A percentile compares a stretch with the other conserved stretches of the same genome.
phyloP scores from a whole-genome alignment of 1,284 basidiomycete species.

The Microbotryomycetes sp. region DNA sequence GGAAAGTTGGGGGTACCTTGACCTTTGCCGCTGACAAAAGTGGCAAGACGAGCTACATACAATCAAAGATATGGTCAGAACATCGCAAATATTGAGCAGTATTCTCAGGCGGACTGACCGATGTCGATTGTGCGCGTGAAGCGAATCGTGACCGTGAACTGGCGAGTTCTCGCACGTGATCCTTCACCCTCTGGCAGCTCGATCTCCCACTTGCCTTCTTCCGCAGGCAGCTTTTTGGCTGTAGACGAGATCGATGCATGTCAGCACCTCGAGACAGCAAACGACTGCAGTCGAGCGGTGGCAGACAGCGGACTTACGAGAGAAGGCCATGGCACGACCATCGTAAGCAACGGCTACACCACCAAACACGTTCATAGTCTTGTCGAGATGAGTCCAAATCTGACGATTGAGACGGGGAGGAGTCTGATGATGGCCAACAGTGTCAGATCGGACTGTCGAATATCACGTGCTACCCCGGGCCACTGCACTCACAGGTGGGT shows the following conservation, averaged over 20 bases:
- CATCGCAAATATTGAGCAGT: too few species aligned
- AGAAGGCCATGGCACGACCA: conserved; percentile 10
- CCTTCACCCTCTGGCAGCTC: conserved; percentile 7
- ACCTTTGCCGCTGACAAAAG: conserved; percentile 4
- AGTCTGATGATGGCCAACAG: neutral
- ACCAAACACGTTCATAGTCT: neutral
- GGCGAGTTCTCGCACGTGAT: neutral
- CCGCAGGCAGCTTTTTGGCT: conserved; percentile 6
- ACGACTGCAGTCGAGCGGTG: neutral
- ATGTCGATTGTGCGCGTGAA: conserved; percentile 15
- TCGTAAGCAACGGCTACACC: conserved; percentile 8
- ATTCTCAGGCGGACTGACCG: neutral
- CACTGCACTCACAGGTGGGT: neutral
- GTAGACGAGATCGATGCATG: neutral
- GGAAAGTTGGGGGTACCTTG: too few species aligned
- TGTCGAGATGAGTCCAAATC: neutral
- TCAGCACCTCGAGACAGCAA: neutral
- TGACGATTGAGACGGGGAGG: conserved; percentile 3
- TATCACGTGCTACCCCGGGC: neutral
- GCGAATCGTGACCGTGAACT: neutral
- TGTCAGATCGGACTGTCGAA: neutral
- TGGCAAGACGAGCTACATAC: neutral
- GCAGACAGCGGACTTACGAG: neutral
- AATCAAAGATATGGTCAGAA: too few species aligned
- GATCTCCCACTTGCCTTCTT: conserved; percentile 10